Conservation (phyloP, 108 stramenopile species). For the Seminavis robusta region DNA sequence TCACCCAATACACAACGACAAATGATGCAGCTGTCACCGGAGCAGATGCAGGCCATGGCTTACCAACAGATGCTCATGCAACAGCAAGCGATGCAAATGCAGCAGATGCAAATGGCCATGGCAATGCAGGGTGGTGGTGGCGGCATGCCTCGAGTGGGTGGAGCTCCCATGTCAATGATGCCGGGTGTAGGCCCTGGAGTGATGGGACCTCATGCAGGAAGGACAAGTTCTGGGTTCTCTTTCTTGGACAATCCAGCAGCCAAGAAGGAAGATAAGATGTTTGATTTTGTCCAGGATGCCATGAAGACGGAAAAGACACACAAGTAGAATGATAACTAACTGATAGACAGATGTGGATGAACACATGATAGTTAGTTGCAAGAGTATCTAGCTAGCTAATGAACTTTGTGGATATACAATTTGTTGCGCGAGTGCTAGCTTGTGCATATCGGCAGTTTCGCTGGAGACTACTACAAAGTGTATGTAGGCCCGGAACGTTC, state of each 20-base stretch:
- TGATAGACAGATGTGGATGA: too few relatives aligned
- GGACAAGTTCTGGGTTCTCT: constrained; percentile 42
- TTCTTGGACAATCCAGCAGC: constrained; percentile 50
- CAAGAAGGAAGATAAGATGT: constrained; percentile 60
- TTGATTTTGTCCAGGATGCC: constrained; percentile 88
- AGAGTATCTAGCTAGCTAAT: too few relatives aligned
- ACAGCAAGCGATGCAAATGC: constrained; percentile 77
- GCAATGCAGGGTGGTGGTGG: constrained; percentile 20
- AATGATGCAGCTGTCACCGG: constrained; percentile 41
- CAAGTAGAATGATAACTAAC: too few relatives aligned
- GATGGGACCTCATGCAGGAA: constrained; percentile 27
- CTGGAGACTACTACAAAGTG: too few relatives aligned
- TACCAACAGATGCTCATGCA: constrained; percentile 80
- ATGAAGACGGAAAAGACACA: constrained; percentile 71
- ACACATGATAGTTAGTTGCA: too few relatives aligned
- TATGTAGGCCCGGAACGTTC: too few relatives aligned
- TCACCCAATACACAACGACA: constrained; percentile 19
- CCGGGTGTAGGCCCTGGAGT: constrained; percentile 20
- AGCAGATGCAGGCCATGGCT: constrained; percentile 78
- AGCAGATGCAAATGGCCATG: constrained; percentile 79
- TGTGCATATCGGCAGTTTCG: too few relatives aligned
- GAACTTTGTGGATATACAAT: too few relatives aligned
- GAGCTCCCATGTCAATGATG: constrained; percentile 8
- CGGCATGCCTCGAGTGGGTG: constrained; percentile 2
- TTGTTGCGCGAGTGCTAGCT: too few relatives aligned